Evolutionary conservation across 345 rosid genomes (phyloP), one percentile per base, ranked within the genome.

Genomic region (Euphorbia peplus): DNA sequence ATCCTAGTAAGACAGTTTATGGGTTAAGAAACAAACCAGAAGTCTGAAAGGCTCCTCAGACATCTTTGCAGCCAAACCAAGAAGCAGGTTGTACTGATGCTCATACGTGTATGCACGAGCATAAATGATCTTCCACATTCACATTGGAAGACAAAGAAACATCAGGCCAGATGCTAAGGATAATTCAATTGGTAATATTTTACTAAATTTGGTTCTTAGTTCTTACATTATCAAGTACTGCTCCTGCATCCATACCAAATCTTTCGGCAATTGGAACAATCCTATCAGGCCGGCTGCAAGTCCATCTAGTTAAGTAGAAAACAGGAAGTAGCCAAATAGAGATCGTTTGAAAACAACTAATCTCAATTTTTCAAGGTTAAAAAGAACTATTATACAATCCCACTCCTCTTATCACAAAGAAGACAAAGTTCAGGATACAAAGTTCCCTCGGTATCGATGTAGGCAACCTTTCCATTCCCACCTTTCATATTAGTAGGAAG

Each of bases 191-290:
- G 48, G 16, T 16, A 13, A 52, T 64, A 8, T 14, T 26, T 39
- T 47, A n/a, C 21, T 22, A 32, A 41, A 59, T 48, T 65, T 47
- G 25, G 63, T 37, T 48, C 82, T 74, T 79, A 87, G 63, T 37
- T 48, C 82, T 74, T 79, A 87, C 96, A 75, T 95, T 91, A 81
- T 91, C 99, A 71, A 91, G 96, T 72, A 95, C 99, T 29, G 99
- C 96, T 74, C 87, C 88, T 59, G 92, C 86, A 70, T 93, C 96
- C 99, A 91, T 90, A 79, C 97, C 95, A 83, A 95, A 95, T 82
- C 99, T 89, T 83, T 95, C 97, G 64, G 97, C 97, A 73, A 95
- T 86, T 18, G 91, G 89, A 53, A 91, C 86, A 71, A 95, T 86
- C 37, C 93, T 66, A 80, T 91, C 96, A 65, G 97, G 96, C 4